A percentile compares a stretch with the other conserved stretches of the same genome.
Conservation (phyloP, 352 stramenopile species). For the Phytophthora pinifolia region DNA sequence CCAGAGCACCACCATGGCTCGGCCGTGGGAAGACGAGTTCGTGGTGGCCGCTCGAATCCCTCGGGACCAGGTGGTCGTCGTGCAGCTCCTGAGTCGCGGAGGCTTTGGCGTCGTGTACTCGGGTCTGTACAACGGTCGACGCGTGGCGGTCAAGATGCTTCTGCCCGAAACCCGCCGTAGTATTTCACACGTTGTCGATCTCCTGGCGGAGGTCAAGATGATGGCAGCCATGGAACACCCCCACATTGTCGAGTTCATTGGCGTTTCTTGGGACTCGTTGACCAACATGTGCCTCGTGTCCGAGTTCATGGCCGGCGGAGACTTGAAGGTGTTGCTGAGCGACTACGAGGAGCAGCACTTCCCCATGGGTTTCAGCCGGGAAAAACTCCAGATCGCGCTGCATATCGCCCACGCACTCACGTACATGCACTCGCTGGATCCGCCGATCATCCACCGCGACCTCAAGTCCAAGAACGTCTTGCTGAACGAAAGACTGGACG, state of each 20-base stretch:
- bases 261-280: constrained; percentile 51
- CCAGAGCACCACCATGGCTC: constrained; percentile 7
- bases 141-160: constrained; percentile 54
- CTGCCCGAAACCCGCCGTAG: constrained; percentile 37
- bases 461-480: constrained; percentile 59
- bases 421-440: constrained; percentile 45
- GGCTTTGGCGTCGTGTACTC: constrained; percentile 52
- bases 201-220: constrained; percentile 51
- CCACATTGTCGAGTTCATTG: constrained; percentile 51
- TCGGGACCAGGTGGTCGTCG: constrained; percentile 36
- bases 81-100: constrained; percentile 37
- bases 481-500: constrained; percentile 32
- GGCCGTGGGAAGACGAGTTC: constrained; percentile 42
- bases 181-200: constrained; percentile 29
- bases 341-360: constrained; percentile 23
- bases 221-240: constrained; percentile 44
- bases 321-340: constrained; percentile 44
- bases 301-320: constrained; percentile 58
- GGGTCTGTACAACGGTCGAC: constrained; percentile 32
- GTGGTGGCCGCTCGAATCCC: constrained; percentile 44
- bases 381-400: constrained; percentile 40
- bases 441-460: constrained; percentile 45
- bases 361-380: constrained; percentile 29
- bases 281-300: constrained; percentile 49
- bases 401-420: constrained; percentile 37